Base-by-base conservation (phyloP, 768 basidiomycete species). In the Russula brevipes region DNA sequence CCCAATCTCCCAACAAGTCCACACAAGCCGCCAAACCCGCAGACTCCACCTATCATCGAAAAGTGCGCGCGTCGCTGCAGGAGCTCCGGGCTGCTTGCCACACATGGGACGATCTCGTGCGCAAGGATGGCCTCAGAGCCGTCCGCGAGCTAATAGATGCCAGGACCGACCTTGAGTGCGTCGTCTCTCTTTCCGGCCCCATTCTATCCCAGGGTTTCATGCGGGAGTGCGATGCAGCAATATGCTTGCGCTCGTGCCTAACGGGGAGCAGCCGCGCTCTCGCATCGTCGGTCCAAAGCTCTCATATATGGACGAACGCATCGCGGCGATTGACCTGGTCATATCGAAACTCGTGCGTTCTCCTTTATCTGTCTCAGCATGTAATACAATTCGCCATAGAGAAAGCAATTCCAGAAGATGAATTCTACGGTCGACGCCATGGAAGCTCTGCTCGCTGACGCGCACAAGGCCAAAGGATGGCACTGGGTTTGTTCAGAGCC, bases 111-210 rank as follows among this genome's bases (percentile, higher is more conserved):
- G 88, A 93, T 67, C 77, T 94, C 49, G 85, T 94, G 1, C 78
- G 88, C 10, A 70, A 86, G 14, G 91, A 95, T 70, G 93, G 93
- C 8, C 74, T 92, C 44, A 90, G 85, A 67, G 82, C 88, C n/a
- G 83, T 82, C 8, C 85, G 81, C 63, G 82, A 78, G 57, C 77
- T 93, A 39, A 81, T 91, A 2, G 90, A 95, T 69, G 76, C 88
- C 17, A 80, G 89, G 19, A 96, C 93, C 16, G 89, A 92, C 70
- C 80, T 96, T 64, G 88, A 92, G 93, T 94, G 76, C 69, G 86
- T 78, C 49, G 12, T 44, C 14, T 4, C 30, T 33, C 41, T 17
- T 33, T 10, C 30, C 30, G n/a, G 30, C 38, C n/a, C 38, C n/a
- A 19, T 31, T 17, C 19, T 16, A 14, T 7, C 3, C 38, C 5